Evolutionary conservation across 257 asterid species (phyloP).

Genomic region (Haberlea rhodopensis): DNA sequence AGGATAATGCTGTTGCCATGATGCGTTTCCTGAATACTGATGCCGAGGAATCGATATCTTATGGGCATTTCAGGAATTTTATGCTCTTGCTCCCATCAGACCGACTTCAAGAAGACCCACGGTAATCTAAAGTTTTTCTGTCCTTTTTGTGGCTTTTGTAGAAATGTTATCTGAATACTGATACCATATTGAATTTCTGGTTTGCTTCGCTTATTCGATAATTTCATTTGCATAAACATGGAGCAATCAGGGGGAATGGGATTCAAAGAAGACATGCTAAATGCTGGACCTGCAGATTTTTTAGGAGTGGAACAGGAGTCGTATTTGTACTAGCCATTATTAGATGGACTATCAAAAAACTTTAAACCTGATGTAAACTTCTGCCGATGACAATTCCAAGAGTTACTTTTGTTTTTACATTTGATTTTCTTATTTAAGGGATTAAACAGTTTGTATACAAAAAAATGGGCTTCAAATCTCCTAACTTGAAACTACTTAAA

Average conservation of each 20-base stretch:
- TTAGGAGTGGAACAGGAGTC: not conserved
- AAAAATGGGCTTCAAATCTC: not conserved
- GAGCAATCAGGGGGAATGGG: conserved; percentile 1
- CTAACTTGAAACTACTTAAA: not conserved
- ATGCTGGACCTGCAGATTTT: not conserved
- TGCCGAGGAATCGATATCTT: conserved; percentile 89
- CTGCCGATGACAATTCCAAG: not conserved
- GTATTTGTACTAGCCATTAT: not conserved
- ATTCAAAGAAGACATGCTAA: not conserved
- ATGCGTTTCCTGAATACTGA: conserved; percentile 96
- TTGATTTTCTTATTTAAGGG: not conserved
- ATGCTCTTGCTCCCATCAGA: conserved; percentile 98
- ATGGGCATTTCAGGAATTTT: conserved; percentile 95
- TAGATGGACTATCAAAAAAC: not conserved
- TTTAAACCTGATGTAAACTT: not conserved
- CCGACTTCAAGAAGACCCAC: conserved; percentile 96
- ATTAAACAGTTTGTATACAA: not conserved
- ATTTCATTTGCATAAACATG: not conserved
- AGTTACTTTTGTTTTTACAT: not conserved
- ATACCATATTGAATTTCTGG: not conserved
- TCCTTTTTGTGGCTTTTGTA: conserved; percentile 4
- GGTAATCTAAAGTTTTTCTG: conserved; percentile 44
- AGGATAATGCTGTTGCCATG: conserved; percentile 99
- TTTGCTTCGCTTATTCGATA: not conserved
- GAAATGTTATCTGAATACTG: conserved; percentile 11